Evolutionary conservation across 495 filamentous ascomycete species (phyloP).

Genomic region (Chaetomidium leptoderma): DNA sequence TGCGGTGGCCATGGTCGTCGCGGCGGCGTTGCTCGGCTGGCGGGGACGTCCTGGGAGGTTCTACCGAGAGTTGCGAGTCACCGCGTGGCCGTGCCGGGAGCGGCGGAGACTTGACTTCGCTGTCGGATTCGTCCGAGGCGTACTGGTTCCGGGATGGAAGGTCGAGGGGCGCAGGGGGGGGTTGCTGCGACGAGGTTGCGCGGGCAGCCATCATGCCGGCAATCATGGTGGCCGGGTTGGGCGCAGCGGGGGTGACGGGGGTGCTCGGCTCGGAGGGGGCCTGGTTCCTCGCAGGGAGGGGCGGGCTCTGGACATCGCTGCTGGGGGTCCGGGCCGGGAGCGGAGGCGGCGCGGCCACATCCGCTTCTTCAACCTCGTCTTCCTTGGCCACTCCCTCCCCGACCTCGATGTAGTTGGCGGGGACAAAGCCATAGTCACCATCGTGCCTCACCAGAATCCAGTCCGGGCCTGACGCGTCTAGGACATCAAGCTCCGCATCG

Average conservation of each 20-base stretch:
- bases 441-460: slow-evolving; percentile 90
- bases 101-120: slow-evolving; percentile 39
- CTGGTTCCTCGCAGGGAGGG: slow-evolving; percentile 34
- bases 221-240: slow-evolving; percentile 66
- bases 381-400: slow-evolving; percentile 27
- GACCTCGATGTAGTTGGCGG: slow-evolving; percentile 93
- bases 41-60: slow-evolving; percentile 44
- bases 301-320: slow-evolving; percentile 33
- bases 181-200: slow-evolving; percentile 21
- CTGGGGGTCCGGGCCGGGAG: slow-evolving; percentile 30
- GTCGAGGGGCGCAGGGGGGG: slow-evolving; percentile 26
- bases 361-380: slow-evolving; percentile 26
- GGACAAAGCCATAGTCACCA: slow-evolving; percentile 88
- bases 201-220: slow-evolving; percentile 64
- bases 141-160: slow-evolving; percentile 25
- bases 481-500: slow-evolving; percentile 77
- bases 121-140: slow-evolving; percentile 31
- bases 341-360: slow-evolving; percentile 28
- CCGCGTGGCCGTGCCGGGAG: slow-evolving; percentile 68
- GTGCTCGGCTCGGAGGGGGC: slow-evolving; percentile 28
- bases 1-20: slow-evolving; percentile 23
- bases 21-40: slow-evolving; percentile 18
- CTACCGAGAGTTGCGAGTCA: slow-evolving; percentile 52
- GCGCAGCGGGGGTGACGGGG: slow-evolving; percentile 32
- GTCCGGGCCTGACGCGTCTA: slow-evolving; percentile 87